Evolutionary conservation across 768 basidiomycete species (phyloP).

Genomic region (Lyophyllum shimeji): DNA sequence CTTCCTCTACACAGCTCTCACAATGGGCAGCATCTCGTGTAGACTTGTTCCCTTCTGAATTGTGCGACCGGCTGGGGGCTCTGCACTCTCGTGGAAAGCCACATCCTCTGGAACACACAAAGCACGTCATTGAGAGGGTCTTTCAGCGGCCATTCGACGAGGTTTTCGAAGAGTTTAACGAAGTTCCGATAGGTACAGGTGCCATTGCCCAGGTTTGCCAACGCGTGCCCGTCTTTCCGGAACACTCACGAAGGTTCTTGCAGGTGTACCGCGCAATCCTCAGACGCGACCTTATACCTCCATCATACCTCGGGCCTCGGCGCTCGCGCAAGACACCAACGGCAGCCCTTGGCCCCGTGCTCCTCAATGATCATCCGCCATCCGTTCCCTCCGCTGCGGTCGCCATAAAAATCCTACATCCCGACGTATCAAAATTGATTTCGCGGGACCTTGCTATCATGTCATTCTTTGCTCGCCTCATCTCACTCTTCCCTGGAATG

Average conservation of each 20-base stretch:
- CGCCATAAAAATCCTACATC: constrained; percentile 96
- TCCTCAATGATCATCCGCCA: constrained; percentile 65
- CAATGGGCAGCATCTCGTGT: constrained; percentile 98
- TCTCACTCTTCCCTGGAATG: constrained; percentile 87
- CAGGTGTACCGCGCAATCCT: constrained; percentile 90
- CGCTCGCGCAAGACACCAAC: constrained; percentile 50
- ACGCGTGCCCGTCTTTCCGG: not conserved
- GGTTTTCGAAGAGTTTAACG: constrained; percentile 89
- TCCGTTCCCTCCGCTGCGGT: constrained; percentile 83
- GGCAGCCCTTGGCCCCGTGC: constrained; percentile 46
- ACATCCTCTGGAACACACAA: constrained; percentile 81
- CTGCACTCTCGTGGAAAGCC: constrained; percentile 87
- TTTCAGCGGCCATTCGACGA: constrained; percentile 84
- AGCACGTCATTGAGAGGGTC: constrained; percentile 74
- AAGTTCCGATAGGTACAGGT: constrained; percentile 90
- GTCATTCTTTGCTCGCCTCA: constrained; percentile 81
- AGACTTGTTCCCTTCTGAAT: constrained; percentile 85
- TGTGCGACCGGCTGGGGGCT: constrained; percentile 82
- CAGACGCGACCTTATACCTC: constrained; percentile 80
- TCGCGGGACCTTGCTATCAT: constrained; percentile 92
- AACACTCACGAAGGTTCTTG: not conserved
- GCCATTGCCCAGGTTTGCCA: constrained; percentile 86
- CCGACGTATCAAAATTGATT: constrained; percentile 79
- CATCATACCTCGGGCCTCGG: constrained; percentile 78
- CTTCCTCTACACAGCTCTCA: constrained; percentile 58